Evolutionary conservation across 2,329 filamentous ascomycete genomes (phyloP), one percentile per base, ranked within the genome.

Genomic region (Microthyrium microscopicum): DNA sequence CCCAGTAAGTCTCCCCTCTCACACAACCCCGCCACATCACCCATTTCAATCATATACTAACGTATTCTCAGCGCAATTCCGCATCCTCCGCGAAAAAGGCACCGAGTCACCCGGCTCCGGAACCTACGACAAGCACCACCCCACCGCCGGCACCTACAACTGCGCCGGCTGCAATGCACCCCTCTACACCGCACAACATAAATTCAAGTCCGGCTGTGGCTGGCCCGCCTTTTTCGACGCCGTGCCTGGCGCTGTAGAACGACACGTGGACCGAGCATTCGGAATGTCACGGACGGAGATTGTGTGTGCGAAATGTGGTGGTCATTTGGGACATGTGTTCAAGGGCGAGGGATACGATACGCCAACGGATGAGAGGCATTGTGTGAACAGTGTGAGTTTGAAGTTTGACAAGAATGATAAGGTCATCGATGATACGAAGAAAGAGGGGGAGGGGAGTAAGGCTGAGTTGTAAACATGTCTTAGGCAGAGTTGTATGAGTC

Each of bases 141-240:
- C 84, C 2, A 56, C 66, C 1, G 51, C 67, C 4, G 91, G 89
- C 37, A 70, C 83, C 35, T 98, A 95, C 61, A 74, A 67, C 29
- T 98, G 89, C 57, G 81, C 80, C 13, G 89, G 72, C 33, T 98
- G 89, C 64, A 56, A 75, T 19, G 70, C 84, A 5, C 85, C 89
- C 4, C 72, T 98, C 13, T 98, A 98, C 70, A 87, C 76, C 55
- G 85, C 89, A 19, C 68, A 68, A 41, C 85, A 93, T 59, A 98
- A 98, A 57, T 98, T 98, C 68, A 81, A 81, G 56, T 91, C 81
- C 13, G 83, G 84, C 26, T 98, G 89, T 57, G 89, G 89, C 40
- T 98, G 89, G 89, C 89, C 89, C 1, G 89, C 89, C 9, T 98
- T 95, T 59, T 98, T 87, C 53, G 89, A 98, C 57, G 87, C 78